Evolutionary conservation across 306 rosid species (phyloP).

Genomic region (Adenanthera pavonina): DNA sequence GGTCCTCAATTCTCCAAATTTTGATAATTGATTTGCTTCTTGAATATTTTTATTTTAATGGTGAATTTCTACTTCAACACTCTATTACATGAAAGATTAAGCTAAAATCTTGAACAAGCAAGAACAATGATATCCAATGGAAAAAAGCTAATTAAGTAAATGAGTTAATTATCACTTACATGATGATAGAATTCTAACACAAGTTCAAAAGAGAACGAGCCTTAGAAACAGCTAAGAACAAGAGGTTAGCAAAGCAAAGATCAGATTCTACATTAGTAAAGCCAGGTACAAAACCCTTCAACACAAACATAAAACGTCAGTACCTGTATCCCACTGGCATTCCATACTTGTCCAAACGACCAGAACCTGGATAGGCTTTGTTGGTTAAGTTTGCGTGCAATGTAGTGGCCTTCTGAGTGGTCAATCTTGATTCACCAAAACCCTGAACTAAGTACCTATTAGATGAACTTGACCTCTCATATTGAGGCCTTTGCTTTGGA

Average conservation of each 20-base stretch:
- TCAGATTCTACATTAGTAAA: conserved; percentile 29
- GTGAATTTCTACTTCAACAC: too few species aligned
- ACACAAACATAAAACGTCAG: conserved; percentile 33
- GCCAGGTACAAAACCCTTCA: conserved; percentile 1
- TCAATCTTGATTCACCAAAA: conserved; percentile 48
- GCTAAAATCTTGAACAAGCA: too few species aligned
- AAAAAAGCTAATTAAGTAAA: too few species aligned
- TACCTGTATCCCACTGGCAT: conserved; percentile 87
- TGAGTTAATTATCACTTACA: not conserved
- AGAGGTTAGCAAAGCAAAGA: conserved; percentile 46
- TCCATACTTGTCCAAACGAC: conserved; percentile 89
- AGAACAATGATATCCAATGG: too few species aligned
- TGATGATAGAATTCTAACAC: conserved; percentile 11
- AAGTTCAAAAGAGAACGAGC: not conserved
- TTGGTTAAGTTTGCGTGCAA: conserved; percentile 65
- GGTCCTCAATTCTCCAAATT: too few species aligned
- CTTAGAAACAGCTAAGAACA: conserved; percentile 27
- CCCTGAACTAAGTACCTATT: conserved; percentile 58
- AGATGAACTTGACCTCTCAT: conserved; percentile 66
- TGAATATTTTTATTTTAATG: too few species aligned
- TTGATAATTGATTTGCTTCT: too few species aligned
- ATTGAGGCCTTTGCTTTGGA: conserved; percentile 82
- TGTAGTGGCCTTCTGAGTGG: conserved; percentile 46
- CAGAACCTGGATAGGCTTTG: conserved; percentile 93
- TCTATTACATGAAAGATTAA: too few species aligned